Percentiles rank a stretch among this genome's conserved stretches.
Evolutionary conservation across 2,329 filamentous ascomycete genomes (phyloP).

Genomic region (Monosporascus sp.): DNA sequence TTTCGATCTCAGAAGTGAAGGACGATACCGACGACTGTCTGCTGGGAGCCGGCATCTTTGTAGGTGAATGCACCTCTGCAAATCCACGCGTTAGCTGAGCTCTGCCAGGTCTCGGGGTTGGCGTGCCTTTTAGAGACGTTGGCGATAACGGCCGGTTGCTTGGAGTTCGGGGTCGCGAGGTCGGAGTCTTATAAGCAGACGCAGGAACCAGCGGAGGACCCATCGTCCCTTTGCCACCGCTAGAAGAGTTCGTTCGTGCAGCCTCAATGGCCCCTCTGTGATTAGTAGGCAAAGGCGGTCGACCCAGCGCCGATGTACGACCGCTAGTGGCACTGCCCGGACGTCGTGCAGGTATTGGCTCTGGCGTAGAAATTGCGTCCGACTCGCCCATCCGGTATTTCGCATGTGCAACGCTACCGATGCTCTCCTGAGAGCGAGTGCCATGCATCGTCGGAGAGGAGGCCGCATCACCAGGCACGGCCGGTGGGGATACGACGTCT

Average conservation of each 20-base stretch:
- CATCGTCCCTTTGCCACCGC: constrained; percentile 55
- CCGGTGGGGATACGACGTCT: constrained; percentile 22
- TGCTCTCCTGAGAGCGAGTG: constrained; percentile 44
- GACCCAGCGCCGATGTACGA: constrained; percentile 34
- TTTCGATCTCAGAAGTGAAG: constrained; percentile 90
- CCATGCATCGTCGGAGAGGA: constrained; percentile 35
- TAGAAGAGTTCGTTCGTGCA: constrained; percentile 55
- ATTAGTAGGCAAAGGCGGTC: constrained; percentile 74
- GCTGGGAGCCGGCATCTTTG: constrained; percentile 35
- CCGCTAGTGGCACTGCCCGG: constrained; percentile 71
- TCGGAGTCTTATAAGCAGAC: constrained; percentile 53
- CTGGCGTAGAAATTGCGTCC: constrained; percentile 30
- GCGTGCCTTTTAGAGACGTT: constrained; percentile 47
- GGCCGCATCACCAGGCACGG: constrained; percentile 5
- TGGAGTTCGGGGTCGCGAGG: constrained; percentile 56
- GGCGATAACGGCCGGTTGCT: constrained; percentile 41
- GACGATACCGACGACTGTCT: constrained; percentile 87
- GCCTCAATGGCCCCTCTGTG: constrained; percentile 82
- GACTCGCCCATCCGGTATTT: constrained; percentile 33
- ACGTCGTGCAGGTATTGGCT: constrained; percentile 39
- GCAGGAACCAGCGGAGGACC: constrained; percentile 80
- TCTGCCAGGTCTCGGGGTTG: constrained; percentile 50
- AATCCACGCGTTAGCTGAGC: constrained; percentile 35
- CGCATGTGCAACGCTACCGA: constrained; percentile 36
- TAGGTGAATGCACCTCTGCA: constrained; percentile 44